Evolutionary conservation across 441 rosid genomes (phyloP), one percentile per base, ranked within the genome.

Genomic region (Arabidopsis hybrid): DNA sequence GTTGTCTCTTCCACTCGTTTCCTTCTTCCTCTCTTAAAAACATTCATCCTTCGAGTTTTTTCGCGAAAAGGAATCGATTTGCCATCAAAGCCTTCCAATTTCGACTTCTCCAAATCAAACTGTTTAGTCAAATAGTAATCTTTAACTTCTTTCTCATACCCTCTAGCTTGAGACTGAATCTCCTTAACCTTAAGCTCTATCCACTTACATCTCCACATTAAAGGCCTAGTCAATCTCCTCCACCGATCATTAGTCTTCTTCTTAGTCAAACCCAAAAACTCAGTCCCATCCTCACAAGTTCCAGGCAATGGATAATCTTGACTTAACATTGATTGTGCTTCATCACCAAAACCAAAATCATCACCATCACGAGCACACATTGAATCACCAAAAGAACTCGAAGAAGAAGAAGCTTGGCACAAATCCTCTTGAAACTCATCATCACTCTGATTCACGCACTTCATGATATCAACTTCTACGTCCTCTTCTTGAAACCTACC

Each of bases 181-280:
- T 87, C 85, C 45, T 77, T 88, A 52, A 86, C 80, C 78, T 80
- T 90, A 71, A 92, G 78, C 78, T 94, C 97, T 53, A 86, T 51
- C 97, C 97, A 92, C 83, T 86, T 90, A 43, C 92, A 90, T 32
- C 92, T 81, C 97, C 95, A 90, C 88, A 62, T 73, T 11, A 90
- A 32, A 39, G 97, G 92, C 46, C 64, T 88, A 71, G 83, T 75
- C 69, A 87, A 88, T 57, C 78, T 79, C 77, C 78, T 81, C 97
- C 97, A 94, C 38, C 85, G 87, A 73, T 88, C 91, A 0, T 87
- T 88, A 76, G 85, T 53, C 83, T 82, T 87, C 83, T 80, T 89
- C 84, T 83, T 92, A 88, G 87, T 65, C 39, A 42, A 18, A 49
- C 57, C 72, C 60, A 72, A 56, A 57, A 60, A 21, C n/a, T 65